Evolutionary conservation across 345 rosid genomes (phyloP), one percentile per base, ranked within the genome.

Genomic region (Hevea brasiliensis): DNA sequence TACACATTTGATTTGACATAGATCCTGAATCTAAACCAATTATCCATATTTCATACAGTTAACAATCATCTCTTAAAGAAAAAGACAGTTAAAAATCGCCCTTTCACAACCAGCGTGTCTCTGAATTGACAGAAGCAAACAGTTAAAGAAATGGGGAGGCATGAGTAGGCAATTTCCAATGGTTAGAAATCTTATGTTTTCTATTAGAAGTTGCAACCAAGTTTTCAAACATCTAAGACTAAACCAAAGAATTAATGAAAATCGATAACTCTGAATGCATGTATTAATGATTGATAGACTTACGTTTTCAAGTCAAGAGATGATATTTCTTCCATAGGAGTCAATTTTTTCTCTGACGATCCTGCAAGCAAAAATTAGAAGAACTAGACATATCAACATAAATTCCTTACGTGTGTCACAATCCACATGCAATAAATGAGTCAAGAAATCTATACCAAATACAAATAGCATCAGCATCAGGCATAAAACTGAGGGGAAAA

Each of bases 231-330:
- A 68, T 11, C 47, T 11, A 26, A 4, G 54, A 24, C 67, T 21
- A 53, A 68, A 18, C 61, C 48, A 50, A 32, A 32, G n/a, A 63
- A 15, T 8, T 53, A 61, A 24, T 17, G 26, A 37, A 26, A 72
- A 26, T 1, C 27, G 24, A 61, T 5, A 12, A 29, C n/a, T 10
- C 29, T 27, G n/a, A 32, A 24, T 29, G 26, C 40, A 29, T 48
- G n/a, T n/a, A 24, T 35, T 45, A 58, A 24, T 54, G 27, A 54
- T 12, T 40, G 67, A 64, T 41, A n/a, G 29, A 71, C 98, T 80
- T 83, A 91, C 98, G 93, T 81, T 85, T 90, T 87, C 60, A 87
- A 80, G 81, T 91, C 91, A 58, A 85, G 81, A 73, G 96, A 85
- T 27, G 91, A 68, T 26, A 85, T 83, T 35, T 84, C 90, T 67